Conservation (phyloP, 768 basidiomycete species). For the Hebeloma cylindrosporum region DNA sequence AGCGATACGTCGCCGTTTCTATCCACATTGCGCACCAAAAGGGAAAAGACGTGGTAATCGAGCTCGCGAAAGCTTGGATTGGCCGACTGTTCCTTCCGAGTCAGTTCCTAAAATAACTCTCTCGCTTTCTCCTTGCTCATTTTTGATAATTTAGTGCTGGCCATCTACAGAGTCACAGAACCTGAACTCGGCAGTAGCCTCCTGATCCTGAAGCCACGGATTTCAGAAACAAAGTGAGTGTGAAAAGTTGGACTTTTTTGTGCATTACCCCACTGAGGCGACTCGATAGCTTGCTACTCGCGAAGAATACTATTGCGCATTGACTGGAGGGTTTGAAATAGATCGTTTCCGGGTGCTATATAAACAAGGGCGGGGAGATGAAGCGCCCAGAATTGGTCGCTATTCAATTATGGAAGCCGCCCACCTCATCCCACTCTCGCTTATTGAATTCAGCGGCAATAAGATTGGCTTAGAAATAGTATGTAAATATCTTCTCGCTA, state of each 20-base stretch:
- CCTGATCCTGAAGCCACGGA: too few species aligned
- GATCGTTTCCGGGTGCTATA: neutral
- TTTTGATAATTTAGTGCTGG: too few species aligned
- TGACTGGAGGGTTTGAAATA: slow-evolving; percentile 15
- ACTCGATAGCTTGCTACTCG: slow-evolving; percentile 15
- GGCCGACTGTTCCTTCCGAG: slow-evolving; percentile 18
- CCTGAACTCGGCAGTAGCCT: too few species aligned
- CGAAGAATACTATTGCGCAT: slow-evolving; percentile 19
- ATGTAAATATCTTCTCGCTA: neutral
- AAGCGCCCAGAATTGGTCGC: slow-evolving; percentile 7
- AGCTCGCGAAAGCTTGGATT: slow-evolving; percentile 21
- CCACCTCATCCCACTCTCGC: slow-evolving; percentile 17
- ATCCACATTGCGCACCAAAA: slow-evolving; percentile 20
- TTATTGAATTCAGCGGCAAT: slow-evolving; percentile 16
- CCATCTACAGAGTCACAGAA: too few species aligned
- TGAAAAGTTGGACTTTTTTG: neutral
- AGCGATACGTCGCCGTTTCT: slow-evolving; percentile 21
- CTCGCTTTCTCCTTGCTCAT: too few species aligned
- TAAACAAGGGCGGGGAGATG: neutral
- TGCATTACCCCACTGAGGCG: neutral
- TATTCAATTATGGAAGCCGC: slow-evolving; percentile 11
- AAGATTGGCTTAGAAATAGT: slow-evolving; percentile 8
- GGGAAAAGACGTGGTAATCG: slow-evolving; percentile 12
- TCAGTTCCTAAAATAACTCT: slow-evolving; percentile 4
- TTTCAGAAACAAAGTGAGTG: too few species aligned